A percentile compares a stretch with the other conserved stretches of the same genome.
These are phyloP conservation scores for Obelidium mucronatum DNA, from an alignment of 192 early-diverging fungal species.

Conservation along the genomic window DNA sequence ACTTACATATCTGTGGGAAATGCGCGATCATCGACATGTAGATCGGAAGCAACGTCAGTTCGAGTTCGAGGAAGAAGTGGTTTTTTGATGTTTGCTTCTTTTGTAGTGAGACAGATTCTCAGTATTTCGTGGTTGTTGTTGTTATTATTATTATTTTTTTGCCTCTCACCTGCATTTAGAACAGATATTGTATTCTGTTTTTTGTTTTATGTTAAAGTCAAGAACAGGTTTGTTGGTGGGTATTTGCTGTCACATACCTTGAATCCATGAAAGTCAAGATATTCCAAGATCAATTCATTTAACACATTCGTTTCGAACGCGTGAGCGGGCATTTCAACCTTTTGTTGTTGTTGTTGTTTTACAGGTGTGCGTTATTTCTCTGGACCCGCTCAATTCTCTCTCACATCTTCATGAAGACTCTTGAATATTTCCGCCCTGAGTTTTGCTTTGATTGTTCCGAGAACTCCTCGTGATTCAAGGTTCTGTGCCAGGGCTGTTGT, in stretches of 20 bases:
- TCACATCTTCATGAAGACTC: slow-evolving; percentile 42
- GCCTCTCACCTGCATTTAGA: slow-evolving; percentile 47
- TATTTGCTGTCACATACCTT: slow-evolving; percentile 27
- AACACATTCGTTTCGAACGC: slow-evolving; percentile 45
- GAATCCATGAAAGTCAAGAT: slow-evolving; percentile 51
- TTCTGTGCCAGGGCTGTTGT: slow-evolving; percentile 41
- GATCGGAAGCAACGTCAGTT: slow-evolving; percentile 5
- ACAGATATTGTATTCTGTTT: slow-evolving; percentile 45
- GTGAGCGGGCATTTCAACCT: slow-evolving; percentile 27
- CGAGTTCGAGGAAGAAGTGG: neutral
- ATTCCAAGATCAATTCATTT: slow-evolving; percentile 56
- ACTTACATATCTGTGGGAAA: slow-evolving; percentile 31
- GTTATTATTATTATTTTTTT: too few species aligned
- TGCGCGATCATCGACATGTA: slow-evolving; percentile 24
- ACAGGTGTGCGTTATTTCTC: too few species aligned
- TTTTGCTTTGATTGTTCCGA: slow-evolving; percentile 42
- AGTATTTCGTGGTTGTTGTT: neutral
- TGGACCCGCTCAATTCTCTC: too few species aligned
- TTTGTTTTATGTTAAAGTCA: too few species aligned
- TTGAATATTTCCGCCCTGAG: slow-evolving; percentile 54
- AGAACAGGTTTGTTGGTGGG: too few species aligned
- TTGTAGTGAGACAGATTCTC: neutral
- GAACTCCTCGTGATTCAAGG: slow-evolving; percentile 41
- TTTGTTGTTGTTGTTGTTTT: too few species aligned
- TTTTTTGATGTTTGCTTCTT: slow-evolving; percentile 30